Evolutionary conservation across 352 stramenopile species (phyloP), one percentile per base, ranked within the genome.

Genomic region (Globisporangium mamillatum): DNA sequence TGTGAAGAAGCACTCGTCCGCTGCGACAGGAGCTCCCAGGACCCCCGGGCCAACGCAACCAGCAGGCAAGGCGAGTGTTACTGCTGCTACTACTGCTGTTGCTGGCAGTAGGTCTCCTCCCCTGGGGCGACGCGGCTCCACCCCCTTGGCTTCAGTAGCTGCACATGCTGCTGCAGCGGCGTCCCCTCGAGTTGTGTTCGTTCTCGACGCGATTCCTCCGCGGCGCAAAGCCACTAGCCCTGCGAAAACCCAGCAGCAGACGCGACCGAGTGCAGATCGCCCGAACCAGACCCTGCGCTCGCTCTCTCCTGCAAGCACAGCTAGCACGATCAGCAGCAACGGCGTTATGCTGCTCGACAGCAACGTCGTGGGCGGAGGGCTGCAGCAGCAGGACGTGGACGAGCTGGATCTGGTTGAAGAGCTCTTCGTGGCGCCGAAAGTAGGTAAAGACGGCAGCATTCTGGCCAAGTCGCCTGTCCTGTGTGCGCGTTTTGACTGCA

Each of bases 331-430:
- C 29, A 70, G 62, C 38, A 58, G 54, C 25, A 73, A 54, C 20
- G 52, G 46, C 10, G 34, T 60, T 20, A 16, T 10, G 25, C 24
- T 62, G 10, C 24, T 34, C 10, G 3, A 34, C 27, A 52, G 44
- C 44, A 22, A 22, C 44, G 44, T 20, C 4, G 7, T 20, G 41
- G 12, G 20, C 38, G 8, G n/a, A 27, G 24, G n/a, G 3, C 27
- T 71, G 29, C 72, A 62, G 46, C 63, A 38, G 0, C 75, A 88
- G 22, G 79, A 82, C 12, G 75, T 89, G 44, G 77, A 94, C 64
- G 87, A 93, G 46, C 50, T 92, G 60, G 83, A 83, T 44, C 73
- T 94, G 12, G 69, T 94, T 9, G 69, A 91, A 24, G 87, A 93
- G 68, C 80, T 94, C 27, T 92, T 94, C 70, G 68, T 68, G 64